Percentiles rank a stretch among this genome's conserved stretches.
These are phyloP conservation scores for Artomyces pyxidatus DNA, from an alignment of 768 basidiomycete genomes.

Conservation along the genomic window DNA sequence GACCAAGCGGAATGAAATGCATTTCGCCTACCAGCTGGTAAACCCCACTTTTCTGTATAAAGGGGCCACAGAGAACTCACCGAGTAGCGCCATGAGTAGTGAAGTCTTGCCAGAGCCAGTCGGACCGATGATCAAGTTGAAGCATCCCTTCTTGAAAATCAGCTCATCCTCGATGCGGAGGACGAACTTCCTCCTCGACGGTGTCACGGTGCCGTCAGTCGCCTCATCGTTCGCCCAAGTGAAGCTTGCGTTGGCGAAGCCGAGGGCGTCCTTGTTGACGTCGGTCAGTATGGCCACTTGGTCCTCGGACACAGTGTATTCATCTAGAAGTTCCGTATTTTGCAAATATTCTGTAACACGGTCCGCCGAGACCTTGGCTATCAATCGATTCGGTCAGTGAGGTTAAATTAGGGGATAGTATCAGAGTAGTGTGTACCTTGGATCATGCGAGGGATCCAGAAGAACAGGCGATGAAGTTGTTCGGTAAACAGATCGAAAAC, in stretches of 20 bases:
- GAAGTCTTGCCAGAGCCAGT: slow-evolving; percentile 58
- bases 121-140: slow-evolving; percentile 54
- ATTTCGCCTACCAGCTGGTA: slow-evolving; percentile 38
- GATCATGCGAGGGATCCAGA: slow-evolving; percentile 17
- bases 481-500: slow-evolving; percentile 35
- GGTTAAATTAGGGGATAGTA: not conserved
- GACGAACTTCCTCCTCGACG: slow-evolving; percentile 38
- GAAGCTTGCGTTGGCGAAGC: slow-evolving; percentile 48
- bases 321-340: slow-evolving; percentile 29
- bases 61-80: slow-evolving; percentile 11
- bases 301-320: slow-evolving; percentile 14
- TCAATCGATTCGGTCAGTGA: not conserved
- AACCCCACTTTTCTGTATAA: not conserved
- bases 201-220: slow-evolving; percentile 27
- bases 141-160: slow-evolving; percentile 40
- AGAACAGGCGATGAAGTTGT: slow-evolving; percentile 20
- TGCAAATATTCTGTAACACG: slow-evolving; percentile 33
- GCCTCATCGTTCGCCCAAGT: slow-evolving; percentile 37
- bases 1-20: slow-evolving; percentile 46
- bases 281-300: slow-evolving; percentile 7
- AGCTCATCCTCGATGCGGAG: slow-evolving; percentile 46
- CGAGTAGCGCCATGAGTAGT: slow-evolving; percentile 54
- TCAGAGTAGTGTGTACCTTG: not conserved
- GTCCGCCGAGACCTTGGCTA: slow-evolving; percentile 30
- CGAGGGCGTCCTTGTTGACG: slow-evolving; percentile 25